A percentile compares a stretch with the other conserved stretches of the same genome.
Evolutionary conservation across 805 yeast species (phyloP).

Genomic region (Danielozyma ontarioensis): DNA sequence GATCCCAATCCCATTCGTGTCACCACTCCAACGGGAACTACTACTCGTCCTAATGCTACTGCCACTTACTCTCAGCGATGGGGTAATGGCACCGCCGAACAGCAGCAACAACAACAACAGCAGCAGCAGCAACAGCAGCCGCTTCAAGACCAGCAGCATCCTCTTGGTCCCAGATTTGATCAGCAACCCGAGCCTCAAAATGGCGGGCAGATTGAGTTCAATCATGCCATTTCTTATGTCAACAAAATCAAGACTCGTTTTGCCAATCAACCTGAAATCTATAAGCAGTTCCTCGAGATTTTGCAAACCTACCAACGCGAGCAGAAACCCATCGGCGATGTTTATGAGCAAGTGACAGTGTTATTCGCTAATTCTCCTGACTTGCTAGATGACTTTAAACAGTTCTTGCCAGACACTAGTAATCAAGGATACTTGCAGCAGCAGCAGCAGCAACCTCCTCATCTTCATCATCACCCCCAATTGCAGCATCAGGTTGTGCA

Average conservation of each 20-base stretch:
- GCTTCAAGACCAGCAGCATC: constrained; percentile 6
- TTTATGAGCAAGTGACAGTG: constrained; percentile 86
- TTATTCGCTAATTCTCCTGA: constrained; percentile 93
- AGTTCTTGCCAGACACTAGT: constrained; percentile 85
- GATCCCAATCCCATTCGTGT: constrained; percentile 92
- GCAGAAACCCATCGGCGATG: constrained; percentile 92
- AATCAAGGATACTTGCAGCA: constrained; percentile 28
- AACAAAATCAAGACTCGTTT: constrained; percentile 93
- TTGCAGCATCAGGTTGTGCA: constrained; percentile 10
- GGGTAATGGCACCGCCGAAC: constrained; percentile 16
- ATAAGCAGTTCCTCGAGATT: constrained; percentile 90
- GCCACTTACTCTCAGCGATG: constrained; percentile 19
- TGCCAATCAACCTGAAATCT: constrained; percentile 90
- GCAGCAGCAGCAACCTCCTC: constrained; percentile 11
- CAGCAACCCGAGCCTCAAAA: constrained; percentile 26
- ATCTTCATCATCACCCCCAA: constrained; percentile 5
- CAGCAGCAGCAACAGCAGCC: constrained; percentile 8
- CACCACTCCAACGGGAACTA: constrained; percentile 91
- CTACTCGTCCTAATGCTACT: constrained; percentile 48
- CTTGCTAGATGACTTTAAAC: constrained; percentile 87
- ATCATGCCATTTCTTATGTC: constrained; percentile 94
- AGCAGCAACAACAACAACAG: constrained; percentile 13
- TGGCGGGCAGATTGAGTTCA: constrained; percentile 83
- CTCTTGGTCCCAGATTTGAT: too few species aligned
- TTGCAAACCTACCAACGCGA: constrained; percentile 95